phyloP scores from a whole-genome alignment of 179 eudicot genomes.

The Beta lomatogona region DNA sequence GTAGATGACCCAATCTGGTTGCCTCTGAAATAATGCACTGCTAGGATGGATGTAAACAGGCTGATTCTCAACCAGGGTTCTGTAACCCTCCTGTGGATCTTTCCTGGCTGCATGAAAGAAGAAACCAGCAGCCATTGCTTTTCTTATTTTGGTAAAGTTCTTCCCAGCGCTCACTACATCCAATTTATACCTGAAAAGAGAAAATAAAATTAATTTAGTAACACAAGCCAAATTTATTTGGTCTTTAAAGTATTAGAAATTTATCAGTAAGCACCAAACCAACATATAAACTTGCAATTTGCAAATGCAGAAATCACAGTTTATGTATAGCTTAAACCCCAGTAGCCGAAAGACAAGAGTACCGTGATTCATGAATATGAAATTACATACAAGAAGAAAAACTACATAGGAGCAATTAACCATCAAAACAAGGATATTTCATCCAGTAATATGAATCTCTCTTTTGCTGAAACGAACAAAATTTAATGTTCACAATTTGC shows the following conservation, averaged over 20 bases:
- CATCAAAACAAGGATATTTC: not conserved
- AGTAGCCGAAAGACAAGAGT: not conserved
- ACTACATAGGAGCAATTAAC: not conserved
- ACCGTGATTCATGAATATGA: not conserved
- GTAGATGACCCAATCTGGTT: conserved; percentile 97
- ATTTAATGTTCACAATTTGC: not conserved
- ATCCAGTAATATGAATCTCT: not conserved
- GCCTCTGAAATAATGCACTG: conserved; percentile 94
- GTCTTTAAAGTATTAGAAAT: not conserved
- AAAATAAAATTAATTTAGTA: conserved; percentile 11
- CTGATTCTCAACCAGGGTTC: conserved; percentile 92
- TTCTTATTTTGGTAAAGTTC: conserved; percentile 77
- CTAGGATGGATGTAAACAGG: conserved; percentile 94
- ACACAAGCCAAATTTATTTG: not conserved
- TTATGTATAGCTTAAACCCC: not conserved
- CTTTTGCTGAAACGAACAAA: not conserved
- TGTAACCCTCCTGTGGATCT: conserved; percentile 95
- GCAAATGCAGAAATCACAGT: not conserved
- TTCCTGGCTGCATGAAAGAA: conserved; percentile 92
- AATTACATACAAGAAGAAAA: not conserved
- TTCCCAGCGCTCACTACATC: conserved; percentile 89
- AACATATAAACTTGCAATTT: conserved; percentile 10
- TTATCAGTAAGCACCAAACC: conserved; percentile 5
- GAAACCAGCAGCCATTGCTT: conserved; percentile 88
- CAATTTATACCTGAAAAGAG: conserved; percentile 71